Conservation (phyloP, 768 basidiomycete species). For the Amylocystis lapponica region DNA sequence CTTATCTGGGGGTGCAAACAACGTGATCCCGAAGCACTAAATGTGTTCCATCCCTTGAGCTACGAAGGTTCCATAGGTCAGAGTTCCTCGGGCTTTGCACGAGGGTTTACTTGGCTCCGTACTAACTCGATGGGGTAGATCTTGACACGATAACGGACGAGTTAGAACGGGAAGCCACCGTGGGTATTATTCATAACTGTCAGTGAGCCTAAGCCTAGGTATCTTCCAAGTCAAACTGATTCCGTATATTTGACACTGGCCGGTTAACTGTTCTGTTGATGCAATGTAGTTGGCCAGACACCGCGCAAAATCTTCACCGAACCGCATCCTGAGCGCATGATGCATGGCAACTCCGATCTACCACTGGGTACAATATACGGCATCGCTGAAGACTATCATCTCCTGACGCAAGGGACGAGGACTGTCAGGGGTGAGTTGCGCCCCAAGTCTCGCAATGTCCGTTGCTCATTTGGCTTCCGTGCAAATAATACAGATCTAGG, state of each 20-base stretch:
- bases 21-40: constrained; percentile 67
- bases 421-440: constrained; percentile 47
- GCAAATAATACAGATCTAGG: constrained; percentile 41
- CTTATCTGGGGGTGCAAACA: constrained; percentile 90
- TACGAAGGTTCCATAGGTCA: constrained; percentile 86
- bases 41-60: constrained; percentile 89
- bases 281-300: constrained; percentile 75
- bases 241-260: not conserved
- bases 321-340: constrained; percentile 71
- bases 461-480: not conserved
- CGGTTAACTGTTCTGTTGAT: not conserved
- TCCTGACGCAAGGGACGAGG: constrained; percentile 52
- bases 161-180: constrained; percentile 84
- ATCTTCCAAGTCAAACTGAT: not conserved
- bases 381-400: constrained; percentile 76
- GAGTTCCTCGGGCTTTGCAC: constrained; percentile 1
- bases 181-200: constrained; percentile 96
- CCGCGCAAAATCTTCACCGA: constrained; percentile 76
- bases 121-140: constrained; percentile 38
- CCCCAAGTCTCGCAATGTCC: not conserved
- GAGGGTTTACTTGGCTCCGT: not conserved
- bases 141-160: constrained; percentile 83
- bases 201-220: constrained; percentile 13
- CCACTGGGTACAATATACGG: constrained; percentile 70
- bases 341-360: constrained; percentile 66